These are phyloP conservation scores for Backusella sp. DNA, from an alignment of 192 early-diverging fungal genomes.

Conservation along the genomic window DNA sequence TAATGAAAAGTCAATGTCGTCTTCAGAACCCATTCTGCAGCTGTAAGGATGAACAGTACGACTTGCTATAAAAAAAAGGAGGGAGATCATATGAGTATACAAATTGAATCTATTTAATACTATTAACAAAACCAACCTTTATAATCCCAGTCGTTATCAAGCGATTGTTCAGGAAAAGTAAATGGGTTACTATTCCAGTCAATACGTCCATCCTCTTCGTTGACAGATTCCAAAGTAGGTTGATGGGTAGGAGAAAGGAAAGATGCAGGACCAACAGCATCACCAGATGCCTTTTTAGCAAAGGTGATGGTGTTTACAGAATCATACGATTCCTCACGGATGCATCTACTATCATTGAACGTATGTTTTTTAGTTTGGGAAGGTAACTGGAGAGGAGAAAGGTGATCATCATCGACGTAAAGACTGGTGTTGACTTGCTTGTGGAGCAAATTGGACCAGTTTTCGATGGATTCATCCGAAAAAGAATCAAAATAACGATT, in stretches of 20 bases:
- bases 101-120: not conserved
- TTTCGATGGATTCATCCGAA: not conserved
- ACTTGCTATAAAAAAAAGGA: not conserved
- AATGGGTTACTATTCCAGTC: conserved; percentile 11
- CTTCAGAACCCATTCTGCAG: conserved; percentile 2
- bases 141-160: not conserved
- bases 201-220: conserved; percentile 13
- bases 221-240: not conserved
- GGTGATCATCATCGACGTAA: conserved; percentile 7
- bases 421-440: not conserved
- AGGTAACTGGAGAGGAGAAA: conserved; percentile 29
- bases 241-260: not conserved
- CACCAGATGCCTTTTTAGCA: not conserved
- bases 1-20: not conserved
- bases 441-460: not conserved
- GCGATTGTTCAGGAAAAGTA: not conserved
- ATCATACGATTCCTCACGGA: conserved; percentile 20
- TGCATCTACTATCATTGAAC: not conserved
- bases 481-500: conserved; percentile 15
- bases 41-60: conserved; percentile 7
- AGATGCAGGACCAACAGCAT: not conserved
- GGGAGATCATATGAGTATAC: not conserved
- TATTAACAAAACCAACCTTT: not conserved
- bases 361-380: conserved; percentile 2
- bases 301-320: conserved; percentile 9